Percentiles rank a stretch among this genome's conserved stretches.
These are phyloP conservation scores for Lolium perenne DNA, from an alignment of 176 grass and related monocot species.

Conservation along the genomic window DNA sequence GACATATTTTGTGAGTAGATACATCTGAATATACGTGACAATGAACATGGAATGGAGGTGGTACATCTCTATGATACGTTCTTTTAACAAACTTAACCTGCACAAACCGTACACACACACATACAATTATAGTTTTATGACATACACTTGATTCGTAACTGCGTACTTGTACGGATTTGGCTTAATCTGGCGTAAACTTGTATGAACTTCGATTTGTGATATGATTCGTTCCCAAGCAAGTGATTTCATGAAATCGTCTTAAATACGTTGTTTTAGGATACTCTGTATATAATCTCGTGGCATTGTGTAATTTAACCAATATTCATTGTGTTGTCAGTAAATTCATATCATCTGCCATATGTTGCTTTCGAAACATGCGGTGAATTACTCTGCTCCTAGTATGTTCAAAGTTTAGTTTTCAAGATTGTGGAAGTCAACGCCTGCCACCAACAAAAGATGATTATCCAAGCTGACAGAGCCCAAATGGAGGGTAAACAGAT, in stretches of 20 bases:
- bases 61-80: no score
- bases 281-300: background rate
- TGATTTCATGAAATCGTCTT: background rate
- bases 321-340: background rate
- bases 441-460: background rate
- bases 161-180: no score
- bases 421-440: background rate
- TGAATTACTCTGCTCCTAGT: background rate
- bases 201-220: background rate
- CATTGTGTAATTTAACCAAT: background rate
- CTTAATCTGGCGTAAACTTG: background rate
- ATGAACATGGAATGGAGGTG: no score
- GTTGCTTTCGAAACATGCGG: background rate
- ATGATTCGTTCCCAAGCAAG: background rate
- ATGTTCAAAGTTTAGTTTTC: background rate
- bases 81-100: no score
- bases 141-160: no score
- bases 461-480: background rate
- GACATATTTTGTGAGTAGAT: no score
- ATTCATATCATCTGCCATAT: background rate
- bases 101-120: no score
- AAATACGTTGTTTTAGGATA: background rate
- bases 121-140: no score
- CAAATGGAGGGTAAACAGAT: background rate
- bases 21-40: no score